Evolutionary conservation across 2,329 filamentous ascomycete genomes (phyloP).

Genomic region (Sclerotinia trifoliorum): DNA sequence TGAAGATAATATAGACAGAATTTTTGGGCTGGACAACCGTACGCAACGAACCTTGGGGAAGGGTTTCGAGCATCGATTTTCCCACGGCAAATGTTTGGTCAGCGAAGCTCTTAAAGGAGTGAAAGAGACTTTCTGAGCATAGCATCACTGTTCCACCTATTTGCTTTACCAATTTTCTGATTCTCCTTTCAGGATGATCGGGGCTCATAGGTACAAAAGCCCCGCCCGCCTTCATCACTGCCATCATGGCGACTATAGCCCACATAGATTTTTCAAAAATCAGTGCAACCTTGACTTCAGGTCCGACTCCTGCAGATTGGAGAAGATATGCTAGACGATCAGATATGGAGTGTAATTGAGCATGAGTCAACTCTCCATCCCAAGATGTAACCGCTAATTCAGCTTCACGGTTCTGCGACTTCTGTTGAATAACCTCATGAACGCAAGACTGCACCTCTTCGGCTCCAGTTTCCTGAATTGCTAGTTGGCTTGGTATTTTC

Average conservation of each 20-base stretch:
- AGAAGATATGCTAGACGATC: conserved; percentile 29
- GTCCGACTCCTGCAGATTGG: conserved; percentile 25
- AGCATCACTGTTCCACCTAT: conserved; percentile 24
- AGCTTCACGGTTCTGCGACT: neutral
- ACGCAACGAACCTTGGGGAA: neutral
- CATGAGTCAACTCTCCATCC: conserved; percentile 35
- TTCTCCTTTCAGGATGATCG: conserved; percentile 16
- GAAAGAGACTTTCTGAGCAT: conserved; percentile 20
- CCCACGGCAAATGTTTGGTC: conserved; percentile 10
- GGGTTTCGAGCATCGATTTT: neutral
- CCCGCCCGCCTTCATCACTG: conserved; percentile 35
- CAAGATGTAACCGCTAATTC: conserved; percentile 17
- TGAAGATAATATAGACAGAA: conserved; percentile 29
- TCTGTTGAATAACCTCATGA: conserved; percentile 28
- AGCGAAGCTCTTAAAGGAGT: neutral
- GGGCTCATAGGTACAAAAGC: conserved; percentile 38
- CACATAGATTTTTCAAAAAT: conserved; percentile 32
- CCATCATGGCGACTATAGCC: conserved; percentile 35
- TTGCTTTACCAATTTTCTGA: conserved; percentile 21
- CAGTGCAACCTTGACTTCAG: conserved; percentile 27
- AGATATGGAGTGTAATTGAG: conserved; percentile 31
- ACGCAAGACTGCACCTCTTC: conserved; percentile 22
- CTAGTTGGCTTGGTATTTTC: neutral
- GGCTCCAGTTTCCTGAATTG: conserved; percentile 4
- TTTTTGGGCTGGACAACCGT: neutral